These are phyloP conservation scores for Aspergillus hancockii DNA, from an alignment of 495 filamentous ascomycete species.

Conservation along the genomic window DNA sequence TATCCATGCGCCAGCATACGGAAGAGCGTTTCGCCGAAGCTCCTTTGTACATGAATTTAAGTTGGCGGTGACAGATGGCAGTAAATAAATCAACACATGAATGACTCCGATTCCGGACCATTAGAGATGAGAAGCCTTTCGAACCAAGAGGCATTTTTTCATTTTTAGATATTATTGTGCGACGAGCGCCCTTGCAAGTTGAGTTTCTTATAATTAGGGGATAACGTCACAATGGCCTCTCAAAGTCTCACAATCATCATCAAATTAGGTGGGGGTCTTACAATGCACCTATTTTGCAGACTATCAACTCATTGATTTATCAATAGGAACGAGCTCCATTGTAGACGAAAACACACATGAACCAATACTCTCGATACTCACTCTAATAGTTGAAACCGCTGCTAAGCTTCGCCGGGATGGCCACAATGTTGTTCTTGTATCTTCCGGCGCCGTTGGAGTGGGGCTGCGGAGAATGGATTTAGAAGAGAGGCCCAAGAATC, in stretches of 20 bases:
- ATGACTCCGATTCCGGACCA: neutral
- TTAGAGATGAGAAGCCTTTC: neutral
- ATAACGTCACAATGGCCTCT: constrained; percentile 26
- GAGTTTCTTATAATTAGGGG: neutral
- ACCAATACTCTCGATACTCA: constrained; percentile 88
- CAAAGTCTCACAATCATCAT: constrained; percentile 76
- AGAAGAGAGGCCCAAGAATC: constrained; percentile 81
- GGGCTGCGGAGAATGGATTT: constrained; percentile 87
- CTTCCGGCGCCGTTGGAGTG: constrained; percentile 94
- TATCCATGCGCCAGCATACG: neutral
- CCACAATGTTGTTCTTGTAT: constrained; percentile 91
- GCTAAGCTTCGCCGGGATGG: constrained; percentile 84
- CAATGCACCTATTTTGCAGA: neutral
- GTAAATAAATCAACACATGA: constrained; percentile 18
- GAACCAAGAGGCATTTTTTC: neutral
- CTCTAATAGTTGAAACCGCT: constrained; percentile 89
- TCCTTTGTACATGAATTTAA: constrained; percentile 34
- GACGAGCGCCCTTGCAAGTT: neutral
- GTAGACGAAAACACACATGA: constrained; percentile 97
- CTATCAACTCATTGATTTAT: constrained; percentile 18
- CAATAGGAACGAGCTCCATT: constrained; percentile 90
- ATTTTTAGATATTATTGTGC: neutral
- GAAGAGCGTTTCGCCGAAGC: constrained; percentile 21
- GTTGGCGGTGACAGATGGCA: constrained; percentile 37
- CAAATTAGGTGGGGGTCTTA: constrained; percentile 73